Evolutionary conservation across 148 eudicot genomes (phyloP).

Genomic region (Limonium bicolor): DNA sequence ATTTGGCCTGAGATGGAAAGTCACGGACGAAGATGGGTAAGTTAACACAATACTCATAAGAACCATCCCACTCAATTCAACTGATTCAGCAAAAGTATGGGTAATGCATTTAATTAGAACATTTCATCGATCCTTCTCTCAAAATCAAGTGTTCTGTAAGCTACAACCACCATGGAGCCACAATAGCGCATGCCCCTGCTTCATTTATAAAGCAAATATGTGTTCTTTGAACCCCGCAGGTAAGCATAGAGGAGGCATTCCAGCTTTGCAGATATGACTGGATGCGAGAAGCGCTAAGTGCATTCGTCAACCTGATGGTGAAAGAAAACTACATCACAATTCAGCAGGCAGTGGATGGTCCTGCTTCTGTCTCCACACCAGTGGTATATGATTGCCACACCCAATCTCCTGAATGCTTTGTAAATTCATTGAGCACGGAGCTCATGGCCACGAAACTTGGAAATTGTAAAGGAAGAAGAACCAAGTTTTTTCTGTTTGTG

Average conservation of each 20-base stretch:
- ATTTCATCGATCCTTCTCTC: not conserved
- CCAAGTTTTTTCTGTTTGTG: too few relatives aligned
- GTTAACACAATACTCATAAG: not conserved
- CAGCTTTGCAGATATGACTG: conserved; percentile 29
- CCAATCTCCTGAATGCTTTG: not conserved
- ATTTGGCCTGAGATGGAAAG: conserved; percentile 36
- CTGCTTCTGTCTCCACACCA: not conserved
- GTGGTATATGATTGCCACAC: not conserved
- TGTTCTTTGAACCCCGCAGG: conserved; percentile 4
- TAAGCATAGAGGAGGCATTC: conserved; percentile 21
- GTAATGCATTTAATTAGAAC: not conserved
- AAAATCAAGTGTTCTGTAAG: not conserved
- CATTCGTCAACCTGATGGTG: conserved; percentile 13
- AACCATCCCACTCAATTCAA: not conserved
- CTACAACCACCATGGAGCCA: not conserved
- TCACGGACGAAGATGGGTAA: conserved; percentile 30
- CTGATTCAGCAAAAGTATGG: too few relatives aligned
- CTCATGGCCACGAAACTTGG: too few relatives aligned
- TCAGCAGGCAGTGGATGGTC: not conserved
- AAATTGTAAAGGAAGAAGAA: too few relatives aligned
- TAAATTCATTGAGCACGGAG: conserved; percentile 1
- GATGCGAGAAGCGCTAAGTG: conserved; percentile 27
- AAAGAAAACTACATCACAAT: not conserved
- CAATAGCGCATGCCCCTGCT: not conserved
- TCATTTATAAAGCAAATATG: not conserved